A percentile compares a stretch with the other conserved stretches of the same genome.
These are phyloP conservation scores for Phytophthora hibernalis DNA, from an alignment of 352 stramenopile species.

Conservation along the genomic window DNA sequence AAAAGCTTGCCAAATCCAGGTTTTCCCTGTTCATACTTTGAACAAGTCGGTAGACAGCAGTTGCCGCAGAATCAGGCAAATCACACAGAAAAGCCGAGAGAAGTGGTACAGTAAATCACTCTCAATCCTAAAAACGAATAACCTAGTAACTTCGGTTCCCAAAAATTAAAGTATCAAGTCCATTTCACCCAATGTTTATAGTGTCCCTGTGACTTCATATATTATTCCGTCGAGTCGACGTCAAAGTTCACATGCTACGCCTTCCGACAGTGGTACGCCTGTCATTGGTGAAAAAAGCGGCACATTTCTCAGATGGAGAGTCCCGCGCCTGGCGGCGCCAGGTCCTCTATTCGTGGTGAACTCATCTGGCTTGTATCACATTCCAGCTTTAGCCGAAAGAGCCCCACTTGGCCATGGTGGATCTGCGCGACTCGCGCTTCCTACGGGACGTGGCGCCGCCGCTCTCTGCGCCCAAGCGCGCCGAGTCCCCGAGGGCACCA, in stretches of 20 bases:
- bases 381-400: conserved; percentile 21
- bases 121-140: too few relatives aligned
- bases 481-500: conserved; percentile 22
- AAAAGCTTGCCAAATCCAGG: not conserved
- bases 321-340: too few relatives aligned
- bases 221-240: too few relatives aligned
- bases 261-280: conserved; percentile 17
- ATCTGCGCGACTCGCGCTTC: conserved; percentile 31
- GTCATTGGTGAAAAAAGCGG: conserved; percentile 19
- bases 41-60: not conserved
- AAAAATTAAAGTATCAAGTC: too few relatives aligned
- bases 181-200: too few relatives aligned
- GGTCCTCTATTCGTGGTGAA: conserved; percentile 2
- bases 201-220: too few relatives aligned
- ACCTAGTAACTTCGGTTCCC: too few relatives aligned
- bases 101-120: not conserved
- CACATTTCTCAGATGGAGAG: conserved; percentile 26
- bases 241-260: not conserved
- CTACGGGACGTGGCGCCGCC: conserved; percentile 28
- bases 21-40: too few relatives aligned
- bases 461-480: conserved; percentile 1
- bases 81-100: not conserved
- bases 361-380: conserved; percentile 18
- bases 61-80: not conserved
- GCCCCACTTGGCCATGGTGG: conserved; percentile 10